Evolutionary conservation across 2,329 filamentous ascomycete genomes (phyloP).

Genomic region (Curvularia sp.): DNA sequence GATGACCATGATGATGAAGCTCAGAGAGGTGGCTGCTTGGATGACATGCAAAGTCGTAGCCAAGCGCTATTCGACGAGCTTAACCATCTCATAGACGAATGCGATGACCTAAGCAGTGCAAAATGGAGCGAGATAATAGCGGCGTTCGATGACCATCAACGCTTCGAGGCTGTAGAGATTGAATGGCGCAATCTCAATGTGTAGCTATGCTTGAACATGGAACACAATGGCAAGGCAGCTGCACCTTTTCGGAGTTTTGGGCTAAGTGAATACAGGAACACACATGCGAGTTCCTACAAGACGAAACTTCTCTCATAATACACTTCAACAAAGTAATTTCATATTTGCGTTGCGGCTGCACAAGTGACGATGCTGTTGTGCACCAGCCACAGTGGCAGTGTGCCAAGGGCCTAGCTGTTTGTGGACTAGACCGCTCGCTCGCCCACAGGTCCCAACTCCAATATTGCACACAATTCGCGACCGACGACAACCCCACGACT

Average conservation of each 20-base stretch:
- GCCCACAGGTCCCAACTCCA: constrained; percentile 35
- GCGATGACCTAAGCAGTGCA: background rate
- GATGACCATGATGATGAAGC: background rate
- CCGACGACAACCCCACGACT: constrained; percentile 48
- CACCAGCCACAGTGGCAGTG: constrained; percentile 16
- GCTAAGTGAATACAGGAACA: background rate
- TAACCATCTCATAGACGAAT: constrained; percentile 2
- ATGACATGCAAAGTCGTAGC: background rate
- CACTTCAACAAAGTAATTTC: background rate
- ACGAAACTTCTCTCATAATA: background rate
- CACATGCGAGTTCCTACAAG: background rate
- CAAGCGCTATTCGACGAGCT: constrained; percentile 3
- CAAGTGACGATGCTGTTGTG: background rate
- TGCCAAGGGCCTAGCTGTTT: constrained; percentile 22
- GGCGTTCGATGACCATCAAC: background rate
- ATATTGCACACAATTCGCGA: constrained; percentile 35
- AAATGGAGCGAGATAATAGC: constrained; percentile 1
- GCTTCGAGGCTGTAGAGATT: constrained; percentile 1
- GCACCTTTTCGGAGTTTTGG: background rate
- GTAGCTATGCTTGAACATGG: background rate
- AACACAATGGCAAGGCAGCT: background rate
- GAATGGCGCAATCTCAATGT: background rate
- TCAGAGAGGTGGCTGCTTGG: background rate
- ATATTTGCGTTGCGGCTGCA: background rate
- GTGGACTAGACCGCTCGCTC: constrained; percentile 24